phyloP scores from a whole-genome alignment of 1,139 yeast species.

The Protomyces inouyei region DNA sequence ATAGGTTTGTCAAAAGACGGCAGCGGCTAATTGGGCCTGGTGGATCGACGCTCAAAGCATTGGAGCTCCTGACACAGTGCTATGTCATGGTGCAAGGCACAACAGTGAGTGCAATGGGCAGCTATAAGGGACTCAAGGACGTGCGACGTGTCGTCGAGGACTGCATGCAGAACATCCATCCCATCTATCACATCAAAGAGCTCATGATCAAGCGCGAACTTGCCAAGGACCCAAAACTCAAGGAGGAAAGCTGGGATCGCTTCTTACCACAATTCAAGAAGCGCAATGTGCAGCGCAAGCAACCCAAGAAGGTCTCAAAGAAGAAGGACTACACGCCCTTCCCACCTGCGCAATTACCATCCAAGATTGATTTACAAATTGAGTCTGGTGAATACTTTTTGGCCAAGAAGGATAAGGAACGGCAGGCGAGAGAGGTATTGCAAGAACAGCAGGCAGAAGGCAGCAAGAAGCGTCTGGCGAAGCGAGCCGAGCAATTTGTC shows the following conservation, averaged over 20 bases:
- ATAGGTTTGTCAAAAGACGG: constrained; percentile 88
- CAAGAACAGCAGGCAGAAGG: constrained; percentile 71
- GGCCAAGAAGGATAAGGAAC: constrained; percentile 74
- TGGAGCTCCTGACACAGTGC: constrained; percentile 87
- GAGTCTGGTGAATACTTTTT: constrained; percentile 98
- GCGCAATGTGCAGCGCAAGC: constrained; percentile 90
- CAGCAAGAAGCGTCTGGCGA: constrained; percentile 60
- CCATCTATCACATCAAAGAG: constrained; percentile 93
- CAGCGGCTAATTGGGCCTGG: constrained; percentile 95
- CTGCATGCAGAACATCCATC: constrained; percentile 94
- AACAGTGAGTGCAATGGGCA: constrained; percentile 97
- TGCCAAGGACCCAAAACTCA: constrained; percentile 90
- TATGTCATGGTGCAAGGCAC: constrained; percentile 95
- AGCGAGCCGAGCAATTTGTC: constrained; percentile 68
- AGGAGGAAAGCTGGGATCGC: constrained; percentile 94
- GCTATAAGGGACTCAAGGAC: constrained; percentile 86
- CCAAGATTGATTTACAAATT: constrained; percentile 94
- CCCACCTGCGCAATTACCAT: constrained; percentile 97
- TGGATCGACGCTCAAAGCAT: constrained; percentile 93
- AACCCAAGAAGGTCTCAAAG: constrained; percentile 64
- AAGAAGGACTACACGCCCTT: constrained; percentile 95
- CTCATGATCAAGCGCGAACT: constrained; percentile 94
- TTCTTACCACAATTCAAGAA: constrained; percentile 96
- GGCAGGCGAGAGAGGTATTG: constrained; percentile 45
- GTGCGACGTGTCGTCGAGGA: constrained; percentile 93